Conservation (phyloP, 1,139 yeast genomes). For the Pichia sp. region DNA sequence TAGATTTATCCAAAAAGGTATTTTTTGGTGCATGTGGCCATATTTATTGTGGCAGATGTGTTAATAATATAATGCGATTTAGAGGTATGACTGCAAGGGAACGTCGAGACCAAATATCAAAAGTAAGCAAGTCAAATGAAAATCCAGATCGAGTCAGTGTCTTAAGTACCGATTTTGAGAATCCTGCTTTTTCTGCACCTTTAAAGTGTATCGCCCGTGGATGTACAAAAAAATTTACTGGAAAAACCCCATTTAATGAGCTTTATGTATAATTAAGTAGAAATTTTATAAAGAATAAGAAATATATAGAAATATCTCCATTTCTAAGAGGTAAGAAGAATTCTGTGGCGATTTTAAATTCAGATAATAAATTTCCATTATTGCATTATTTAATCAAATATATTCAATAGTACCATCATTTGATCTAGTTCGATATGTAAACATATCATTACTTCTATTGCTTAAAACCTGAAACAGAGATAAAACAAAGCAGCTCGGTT, state of each 20-base stretch:
- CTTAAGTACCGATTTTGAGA: slow-evolving; percentile 32
- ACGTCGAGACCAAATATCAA: slow-evolving; percentile 5
- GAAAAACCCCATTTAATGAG: slow-evolving; percentile 24
- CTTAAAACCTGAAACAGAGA: no score
- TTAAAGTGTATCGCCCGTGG: slow-evolving; percentile 37
- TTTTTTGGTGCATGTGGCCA: slow-evolving; percentile 78
- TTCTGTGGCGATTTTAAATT: no score
- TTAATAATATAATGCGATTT: slow-evolving; percentile 43
- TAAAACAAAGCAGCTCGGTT: no score
- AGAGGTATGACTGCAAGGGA: slow-evolving; percentile 10
- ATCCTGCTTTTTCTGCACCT: slow-evolving; percentile 47
- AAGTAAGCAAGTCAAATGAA: slow-evolving; percentile 13
- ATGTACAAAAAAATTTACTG: slow-evolving; percentile 32
- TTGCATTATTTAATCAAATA: no score
- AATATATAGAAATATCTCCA: not conserved
- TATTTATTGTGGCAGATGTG: slow-evolving; percentile 81
- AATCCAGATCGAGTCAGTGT: not conserved
- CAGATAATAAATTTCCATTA: no score
- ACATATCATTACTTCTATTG: no score
- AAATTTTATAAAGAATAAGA: not conserved
- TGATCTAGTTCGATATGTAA: no score
- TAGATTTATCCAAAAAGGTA: slow-evolving; percentile 58
- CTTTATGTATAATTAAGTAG: slow-evolving; percentile 19
- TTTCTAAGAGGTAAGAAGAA: no score
- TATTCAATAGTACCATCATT: no score